Evolutionary conservation across 257 asterid species (phyloP), one percentile per base, ranked within the genome.

Genomic region (Nicotiana undulata): DNA sequence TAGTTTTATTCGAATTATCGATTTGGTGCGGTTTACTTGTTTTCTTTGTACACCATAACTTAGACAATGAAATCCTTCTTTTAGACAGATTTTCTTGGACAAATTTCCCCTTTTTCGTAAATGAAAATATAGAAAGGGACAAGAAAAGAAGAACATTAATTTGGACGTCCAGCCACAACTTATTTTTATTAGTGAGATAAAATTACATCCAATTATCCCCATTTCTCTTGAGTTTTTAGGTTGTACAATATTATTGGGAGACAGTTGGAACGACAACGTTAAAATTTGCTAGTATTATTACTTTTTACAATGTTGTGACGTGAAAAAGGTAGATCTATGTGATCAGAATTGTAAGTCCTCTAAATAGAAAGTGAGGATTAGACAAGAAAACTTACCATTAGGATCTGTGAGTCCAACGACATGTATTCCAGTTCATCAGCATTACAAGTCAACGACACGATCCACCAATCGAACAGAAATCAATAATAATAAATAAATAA

Each of bases 351-450:
- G 1, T 56, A 56, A 56, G 24, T 56, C 24, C 63, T 7, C 20
- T 56, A 56, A n/a, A 7, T 4, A 56, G 4, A 56, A 18, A 3
- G n/a, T 9, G 9, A 66, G 10, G 2, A 37, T n/a, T 10, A 37
- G n/a, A 67, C 12, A 5, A 9, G 56, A 68, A 28, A 55, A 67
- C 84, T 84, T 80, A 92, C 94, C 97, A 88, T 92, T 90, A 80
- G 97, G 97, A 87, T 92, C 97, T 92, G 87, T 52, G 29, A 81
- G 79, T 68, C 28, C n/a, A 0, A 66, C 11, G 1, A 11, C 56
- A 68, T 32, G 28, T 2, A 40, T 67, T 67, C 31, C 53, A 67
- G 29, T 67, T 34, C 76, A 34, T 0, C 76, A 66, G 18, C 75
- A 32, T 18, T 34, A 16, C 15, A 32, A 66, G 28, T 9, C 75